Percentiles rank a stretch among this genome's conserved stretches.
phyloP scores from a whole-genome alignment of 2,329 filamentous ascomycete species.

The Emergomyces pasteurianus region DNA sequence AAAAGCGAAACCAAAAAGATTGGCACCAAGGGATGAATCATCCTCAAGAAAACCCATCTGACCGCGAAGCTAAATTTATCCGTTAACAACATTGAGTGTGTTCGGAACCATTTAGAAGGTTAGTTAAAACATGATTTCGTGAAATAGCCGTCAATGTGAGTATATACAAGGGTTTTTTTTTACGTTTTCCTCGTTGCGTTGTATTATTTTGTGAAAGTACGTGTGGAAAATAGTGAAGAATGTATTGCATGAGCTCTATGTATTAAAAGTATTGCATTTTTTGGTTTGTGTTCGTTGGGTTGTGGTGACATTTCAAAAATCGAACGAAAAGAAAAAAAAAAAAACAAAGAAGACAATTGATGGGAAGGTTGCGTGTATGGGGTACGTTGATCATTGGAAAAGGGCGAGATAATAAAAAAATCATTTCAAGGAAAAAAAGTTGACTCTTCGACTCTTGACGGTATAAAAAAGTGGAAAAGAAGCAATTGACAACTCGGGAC shows the following conservation, averaged over 20 bases:
- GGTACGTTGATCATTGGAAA: background rate
- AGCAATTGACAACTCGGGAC: background rate
- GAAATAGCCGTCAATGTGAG: too few species aligned
- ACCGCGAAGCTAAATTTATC: too few species aligned
- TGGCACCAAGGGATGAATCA: too few species aligned
- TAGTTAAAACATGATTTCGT: too few species aligned
- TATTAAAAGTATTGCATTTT: background rate
- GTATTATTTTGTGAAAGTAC: background rate
- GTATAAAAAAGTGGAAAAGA: background rate
- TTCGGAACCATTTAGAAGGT: too few species aligned
- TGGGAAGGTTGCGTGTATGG: background rate
- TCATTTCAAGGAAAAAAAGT: background rate
- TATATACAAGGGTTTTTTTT: too few species aligned
- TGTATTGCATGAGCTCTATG: background rate
- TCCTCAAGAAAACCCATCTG: too few species aligned
- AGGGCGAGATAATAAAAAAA: background rate
- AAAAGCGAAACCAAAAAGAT: background rate
- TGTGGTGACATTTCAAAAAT: background rate
- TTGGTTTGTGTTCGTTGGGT: background rate
- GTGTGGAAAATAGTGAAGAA: background rate
- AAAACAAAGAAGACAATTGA: background rate
- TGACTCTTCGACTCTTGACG: background rate
- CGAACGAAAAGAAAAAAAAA: background rate
- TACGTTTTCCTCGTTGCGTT: too few species aligned
- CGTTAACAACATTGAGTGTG: too few species aligned